Conservation (phyloP, 2,329 filamentous ascomycete species). For the Talaromyces verruculosus region DNA sequence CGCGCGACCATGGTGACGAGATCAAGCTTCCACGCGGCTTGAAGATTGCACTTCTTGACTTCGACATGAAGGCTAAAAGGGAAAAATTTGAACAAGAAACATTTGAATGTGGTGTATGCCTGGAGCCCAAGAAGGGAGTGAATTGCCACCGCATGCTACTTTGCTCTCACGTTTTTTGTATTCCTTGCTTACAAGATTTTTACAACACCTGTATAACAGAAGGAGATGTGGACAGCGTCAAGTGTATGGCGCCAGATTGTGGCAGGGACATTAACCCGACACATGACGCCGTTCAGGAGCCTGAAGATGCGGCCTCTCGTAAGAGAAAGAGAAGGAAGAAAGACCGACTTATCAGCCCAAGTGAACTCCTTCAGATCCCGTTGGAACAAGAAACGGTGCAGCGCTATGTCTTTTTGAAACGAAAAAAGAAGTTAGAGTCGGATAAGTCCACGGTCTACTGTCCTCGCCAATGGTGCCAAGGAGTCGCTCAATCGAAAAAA, state of each 20-base stretch:
- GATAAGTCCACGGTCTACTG: constrained; percentile 93
- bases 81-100: constrained; percentile 78
- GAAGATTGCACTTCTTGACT: constrained; percentile 73
- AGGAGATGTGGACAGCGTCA: constrained; percentile 75
- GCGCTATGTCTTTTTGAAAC: constrained; percentile 84
- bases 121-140: constrained; percentile 87
- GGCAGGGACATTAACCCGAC: constrained; percentile 58
- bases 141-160: constrained; percentile 77
- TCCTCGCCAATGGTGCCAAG: constrained; percentile 88
- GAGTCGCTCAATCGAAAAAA: constrained; percentile 74
- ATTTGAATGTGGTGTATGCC: constrained; percentile 82
- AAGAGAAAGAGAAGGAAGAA: constrained; percentile 56
- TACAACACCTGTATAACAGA: constrained; percentile 85
- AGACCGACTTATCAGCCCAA: constrained; percentile 72
- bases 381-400: constrained; percentile 70
- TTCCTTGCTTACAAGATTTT: constrained; percentile 82
- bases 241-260: constrained; percentile 77
- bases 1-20: constrained; percentile 39
- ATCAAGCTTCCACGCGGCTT: constrained; percentile 51
- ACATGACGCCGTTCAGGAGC: constrained; percentile 21
- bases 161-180: constrained; percentile 90
- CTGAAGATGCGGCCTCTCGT: constrained; percentile 1
- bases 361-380: constrained; percentile 77
- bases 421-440: constrained; percentile 87
- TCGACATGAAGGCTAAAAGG: constrained; percentile 71